Conservation (phyloP, 768 basidiomycete genomes). For the Trametopsis cervina region DNA sequence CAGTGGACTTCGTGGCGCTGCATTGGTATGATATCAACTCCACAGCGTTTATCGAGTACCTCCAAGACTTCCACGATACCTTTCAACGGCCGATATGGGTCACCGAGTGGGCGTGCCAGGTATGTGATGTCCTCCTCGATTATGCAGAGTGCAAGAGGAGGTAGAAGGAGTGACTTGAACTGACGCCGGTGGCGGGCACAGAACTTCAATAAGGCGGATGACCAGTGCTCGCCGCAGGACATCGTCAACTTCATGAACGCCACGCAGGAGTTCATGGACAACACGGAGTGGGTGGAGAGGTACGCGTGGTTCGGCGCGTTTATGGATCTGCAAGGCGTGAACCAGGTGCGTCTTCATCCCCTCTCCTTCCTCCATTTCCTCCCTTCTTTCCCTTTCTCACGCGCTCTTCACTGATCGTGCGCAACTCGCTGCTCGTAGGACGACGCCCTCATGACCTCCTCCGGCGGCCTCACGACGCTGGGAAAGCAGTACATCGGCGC, state of each 20-base stretch:
- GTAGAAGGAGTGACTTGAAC: no score
- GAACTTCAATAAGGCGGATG: conserved; percentile 32
- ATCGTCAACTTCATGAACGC: conserved; percentile 41
- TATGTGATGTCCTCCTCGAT: conserved; percentile 1
- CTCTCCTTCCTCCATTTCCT: background rate
- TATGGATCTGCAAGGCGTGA: conserved; percentile 41
- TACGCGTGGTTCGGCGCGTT: conserved; percentile 60
- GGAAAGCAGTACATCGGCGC: conserved; percentile 42
- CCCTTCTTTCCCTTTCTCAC: no score
- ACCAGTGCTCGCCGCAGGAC: conserved; percentile 41
- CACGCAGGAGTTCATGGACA: conserved; percentile 50
- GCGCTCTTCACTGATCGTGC: background rate
- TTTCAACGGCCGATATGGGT: conserved; percentile 52
- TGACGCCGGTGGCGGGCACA: conserved; percentile 14
- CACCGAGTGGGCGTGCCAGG: conserved; percentile 53
- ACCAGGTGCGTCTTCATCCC: conserved; percentile 34
- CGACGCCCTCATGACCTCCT: conserved; percentile 36
- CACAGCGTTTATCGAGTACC: conserved; percentile 43
- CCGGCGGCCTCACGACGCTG: conserved; percentile 39
- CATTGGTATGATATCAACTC: conserved; percentile 55
- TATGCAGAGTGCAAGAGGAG: no score
- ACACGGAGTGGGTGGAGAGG: conserved; percentile 44
- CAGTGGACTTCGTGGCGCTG: conserved; percentile 50
- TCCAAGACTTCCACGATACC: conserved; percentile 42
- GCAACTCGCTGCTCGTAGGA: conserved; percentile 20